These are phyloP conservation scores for Eragrostis nindensis DNA, from an alignment of 176 grass and related monocot genomes.

Conservation along the genomic window DNA sequence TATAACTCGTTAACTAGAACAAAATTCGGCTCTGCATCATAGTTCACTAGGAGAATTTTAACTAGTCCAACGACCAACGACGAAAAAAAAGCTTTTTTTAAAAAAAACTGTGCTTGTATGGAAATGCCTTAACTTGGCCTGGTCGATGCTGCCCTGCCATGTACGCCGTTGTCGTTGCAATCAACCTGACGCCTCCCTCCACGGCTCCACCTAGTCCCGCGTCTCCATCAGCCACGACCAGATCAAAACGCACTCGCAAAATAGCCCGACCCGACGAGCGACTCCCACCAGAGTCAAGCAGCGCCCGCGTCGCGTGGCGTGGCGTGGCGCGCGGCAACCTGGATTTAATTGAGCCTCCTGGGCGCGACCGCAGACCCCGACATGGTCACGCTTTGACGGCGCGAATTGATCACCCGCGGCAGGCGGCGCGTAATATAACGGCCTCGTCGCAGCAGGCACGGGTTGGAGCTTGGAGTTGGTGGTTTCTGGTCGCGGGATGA, in stretches of 20 bases:
- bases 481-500: background rate
- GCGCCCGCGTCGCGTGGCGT: background rate
- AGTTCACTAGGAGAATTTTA: no score
- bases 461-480: background rate
- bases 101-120: no score
- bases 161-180: conserved; percentile 19
- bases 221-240: conserved; percentile 8
- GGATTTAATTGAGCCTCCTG: background rate
- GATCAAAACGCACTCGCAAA: conserved; percentile 20
- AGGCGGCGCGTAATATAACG: background rate
- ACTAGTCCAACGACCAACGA: no score
- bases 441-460: background rate
- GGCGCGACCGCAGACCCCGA: conserved; percentile 26
- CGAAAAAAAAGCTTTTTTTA: no score
- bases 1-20: no score
- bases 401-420: conserved; percentile 34
- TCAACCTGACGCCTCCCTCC: background rate
- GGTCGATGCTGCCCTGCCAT: conserved; percentile 19
- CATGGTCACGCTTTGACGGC: conserved; percentile 25
- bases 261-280: background rate
- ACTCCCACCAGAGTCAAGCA: background rate
- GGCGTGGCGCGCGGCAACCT: background rate
- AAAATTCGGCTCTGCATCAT: no score
- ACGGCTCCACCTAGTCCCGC: background rate
- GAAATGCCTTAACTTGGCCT: conserved; percentile 18